Evolutionary conservation across 371 early-diverging fungal genomes (phyloP).

Genomic region (Mucor sp.): DNA sequence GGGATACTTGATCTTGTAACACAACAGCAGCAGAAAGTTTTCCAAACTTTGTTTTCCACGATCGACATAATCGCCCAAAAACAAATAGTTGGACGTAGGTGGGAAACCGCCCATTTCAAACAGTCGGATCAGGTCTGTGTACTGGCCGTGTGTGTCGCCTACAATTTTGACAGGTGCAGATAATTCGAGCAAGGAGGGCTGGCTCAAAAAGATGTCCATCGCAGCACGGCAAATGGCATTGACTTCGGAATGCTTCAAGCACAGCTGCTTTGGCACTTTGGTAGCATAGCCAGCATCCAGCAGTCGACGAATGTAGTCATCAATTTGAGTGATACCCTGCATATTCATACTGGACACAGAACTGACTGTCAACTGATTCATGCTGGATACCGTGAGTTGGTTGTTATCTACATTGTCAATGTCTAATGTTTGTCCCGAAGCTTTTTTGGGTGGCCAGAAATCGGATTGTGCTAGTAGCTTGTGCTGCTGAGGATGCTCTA

Average conservation of each 20-base stretch:
- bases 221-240: slow-evolving; percentile 84
- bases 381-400: slow-evolving; percentile 46
- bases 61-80: slow-evolving; percentile 97
- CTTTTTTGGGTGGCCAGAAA: slow-evolving; percentile 41
- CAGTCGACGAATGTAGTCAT: slow-evolving; percentile 86
- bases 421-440: slow-evolving; percentile 9
- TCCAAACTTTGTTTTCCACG: slow-evolving; percentile 95
- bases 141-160: slow-evolving; percentile 97
- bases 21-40: slow-evolving; percentile 89
- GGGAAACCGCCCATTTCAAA: slow-evolving; percentile 95
- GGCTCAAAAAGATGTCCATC: slow-evolving; percentile 90
- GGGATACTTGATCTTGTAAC: slow-evolving; percentile 96
- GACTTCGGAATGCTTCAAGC: slow-evolving; percentile 86
- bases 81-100: slow-evolving; percentile 86
- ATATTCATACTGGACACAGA: slow-evolving; percentile 40
- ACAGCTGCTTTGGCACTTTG: slow-evolving; percentile 73
- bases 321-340: slow-evolving; percentile 55
- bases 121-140: slow-evolving; percentile 84
- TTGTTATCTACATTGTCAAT: slow-evolving; percentile 23
- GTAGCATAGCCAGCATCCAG: slow-evolving; percentile 78
- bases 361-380: slow-evolving; percentile 50
- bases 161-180: slow-evolving; percentile 96
- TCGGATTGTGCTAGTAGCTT: slow-evolving; percentile 37
- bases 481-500: slow-evolving; percentile 41
- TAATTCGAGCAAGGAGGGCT: slow-evolving; percentile 95